Conservation (phyloP, 345 rosid genomes). For the Euphorbia lathyris region DNA sequence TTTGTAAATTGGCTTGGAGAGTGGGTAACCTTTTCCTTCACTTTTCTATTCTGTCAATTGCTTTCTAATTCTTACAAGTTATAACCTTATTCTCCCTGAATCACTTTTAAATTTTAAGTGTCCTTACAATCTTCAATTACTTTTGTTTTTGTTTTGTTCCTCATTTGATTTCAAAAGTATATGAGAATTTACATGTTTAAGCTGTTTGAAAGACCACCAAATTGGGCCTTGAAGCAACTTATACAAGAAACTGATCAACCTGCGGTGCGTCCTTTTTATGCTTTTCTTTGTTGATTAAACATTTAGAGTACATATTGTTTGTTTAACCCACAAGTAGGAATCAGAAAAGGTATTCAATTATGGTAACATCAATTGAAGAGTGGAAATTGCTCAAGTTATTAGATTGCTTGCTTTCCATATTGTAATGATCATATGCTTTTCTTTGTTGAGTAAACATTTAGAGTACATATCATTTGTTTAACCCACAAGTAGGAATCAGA, state of each 20-base stretch:
- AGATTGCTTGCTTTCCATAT: not conserved
- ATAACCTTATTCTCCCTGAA: too few species aligned
- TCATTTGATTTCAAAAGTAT: too few species aligned
- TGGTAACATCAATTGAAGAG: too few species aligned
- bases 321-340: not conserved
- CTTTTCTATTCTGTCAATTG: too few species aligned
- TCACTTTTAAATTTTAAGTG: too few species aligned
- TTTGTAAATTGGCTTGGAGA: too few species aligned
- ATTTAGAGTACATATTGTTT: not conserved
- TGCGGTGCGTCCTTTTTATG: slow-evolving; percentile 48
- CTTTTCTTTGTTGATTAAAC: not conserved
- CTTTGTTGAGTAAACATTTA: not conserved
- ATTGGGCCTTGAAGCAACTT: slow-evolving; percentile 95
- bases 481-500: not conserved
- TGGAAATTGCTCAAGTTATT: not conserved
- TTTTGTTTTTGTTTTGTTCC: too few species aligned
- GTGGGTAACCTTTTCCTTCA: too few species aligned
- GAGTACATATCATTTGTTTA: not conserved
- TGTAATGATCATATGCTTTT: too few species aligned
- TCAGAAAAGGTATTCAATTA: not conserved
- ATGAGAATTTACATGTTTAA: too few species aligned
- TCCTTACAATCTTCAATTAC: too few species aligned
- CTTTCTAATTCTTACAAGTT: too few species aligned
- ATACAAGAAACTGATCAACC: slow-evolving; percentile 98
- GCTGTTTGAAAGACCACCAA: slow-evolving; percentile 89